Evolutionary conservation across 805 yeast species (phyloP).

Genomic region (Lachancea sp.): DNA sequence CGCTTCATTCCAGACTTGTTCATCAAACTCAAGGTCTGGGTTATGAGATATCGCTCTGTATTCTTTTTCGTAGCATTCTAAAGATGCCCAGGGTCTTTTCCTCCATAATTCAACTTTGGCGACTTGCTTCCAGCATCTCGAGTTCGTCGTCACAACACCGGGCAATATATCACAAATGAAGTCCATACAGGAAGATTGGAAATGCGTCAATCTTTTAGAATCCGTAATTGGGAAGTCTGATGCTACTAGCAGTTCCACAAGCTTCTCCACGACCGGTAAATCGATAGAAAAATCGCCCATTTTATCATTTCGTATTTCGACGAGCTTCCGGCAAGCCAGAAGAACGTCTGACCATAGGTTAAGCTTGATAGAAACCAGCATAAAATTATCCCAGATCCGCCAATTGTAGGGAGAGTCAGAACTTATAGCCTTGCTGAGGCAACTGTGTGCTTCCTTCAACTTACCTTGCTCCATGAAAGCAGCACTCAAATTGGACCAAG

Average conservation of each 20-base stretch:
- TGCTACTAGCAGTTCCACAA: conserved; percentile 57
- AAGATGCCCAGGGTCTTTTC: conserved; percentile 76
- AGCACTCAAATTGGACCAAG: conserved; percentile 91
- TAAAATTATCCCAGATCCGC: conserved; percentile 86
- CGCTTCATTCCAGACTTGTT: conserved; percentile 65
- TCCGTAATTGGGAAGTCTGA: conserved; percentile 42
- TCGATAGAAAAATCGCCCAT: conserved; percentile 64
- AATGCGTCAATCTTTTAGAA: conserved; percentile 43
- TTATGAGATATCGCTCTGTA: conserved; percentile 62
- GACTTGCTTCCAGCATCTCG: conserved; percentile 74
- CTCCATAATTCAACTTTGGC: conserved; percentile 86
- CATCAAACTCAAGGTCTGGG: conserved; percentile 58
- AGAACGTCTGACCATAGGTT: conserved; percentile 88
- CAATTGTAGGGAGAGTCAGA: conserved; percentile 71
- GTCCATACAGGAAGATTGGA: conserved; percentile 63
- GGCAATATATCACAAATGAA: conserved; percentile 69
- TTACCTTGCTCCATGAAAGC: conserved; percentile 62
- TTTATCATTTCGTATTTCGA: conserved; percentile 49
- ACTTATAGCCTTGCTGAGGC: conserved; percentile 72
- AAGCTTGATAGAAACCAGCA: conserved; percentile 72
- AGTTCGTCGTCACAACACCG: conserved; percentile 50
- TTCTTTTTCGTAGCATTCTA: conserved; percentile 82
- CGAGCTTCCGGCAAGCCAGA: conserved; percentile 59
- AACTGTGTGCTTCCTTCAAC: conserved; percentile 72
- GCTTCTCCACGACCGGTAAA: conserved; percentile 63